Base-by-base conservation (phyloP, 805 yeast species). In the Yarrowia osloensis region DNA sequence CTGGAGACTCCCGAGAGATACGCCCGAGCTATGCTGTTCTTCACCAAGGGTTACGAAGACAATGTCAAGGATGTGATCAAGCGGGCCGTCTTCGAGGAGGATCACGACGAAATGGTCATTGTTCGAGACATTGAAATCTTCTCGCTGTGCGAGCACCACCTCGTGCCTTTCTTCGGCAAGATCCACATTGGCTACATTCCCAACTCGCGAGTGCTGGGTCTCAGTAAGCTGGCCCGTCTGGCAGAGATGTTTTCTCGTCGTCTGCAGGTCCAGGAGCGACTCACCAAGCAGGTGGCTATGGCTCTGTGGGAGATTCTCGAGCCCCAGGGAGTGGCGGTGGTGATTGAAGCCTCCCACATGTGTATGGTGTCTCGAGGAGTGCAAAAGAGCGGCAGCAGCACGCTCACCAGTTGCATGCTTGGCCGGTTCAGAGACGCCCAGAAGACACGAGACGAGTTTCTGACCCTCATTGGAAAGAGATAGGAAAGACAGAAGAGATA, bases 311-410 rank as follows among this genome's bases (percentile, higher is more conserved):
- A 92, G 74, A 90, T 93, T 68, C 82, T 95, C 73, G 88, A 89
- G 74, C 99, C 99, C 19, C 85, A 93, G 74, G 99, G 99, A 69
- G 99, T 95, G 9, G 99, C 98, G 0, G 99, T 95, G 46, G 98
- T 95, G 29, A 92, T 95, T 74, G 99, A 95, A 78, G 98, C 98
- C 21, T 86, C 94, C 1, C 99, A 95, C 76, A 95, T 95, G 99
- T 95, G 99, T 78, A 95, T 95, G 99, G 98, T 94, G 29, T 91
- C 96, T 77, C 85, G 99, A 75, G 99, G 99, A 67, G 91, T 95
- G 29, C 98, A 95, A 77, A 95, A 95, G 78, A 86, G 97, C 0
- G 98, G 98, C 1, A 89, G 97, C 21, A 84, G 90, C 21, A 95
- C 99, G 1, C 87, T 92, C 37, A 95, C 99, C 21, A 90, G 97